A percentile compares a stretch with the other conserved stretches of the same genome.
phyloP scores from a whole-genome alignment of 2,329 filamentous ascomycete genomes.

The Kalaharituber pfeilii region DNA sequence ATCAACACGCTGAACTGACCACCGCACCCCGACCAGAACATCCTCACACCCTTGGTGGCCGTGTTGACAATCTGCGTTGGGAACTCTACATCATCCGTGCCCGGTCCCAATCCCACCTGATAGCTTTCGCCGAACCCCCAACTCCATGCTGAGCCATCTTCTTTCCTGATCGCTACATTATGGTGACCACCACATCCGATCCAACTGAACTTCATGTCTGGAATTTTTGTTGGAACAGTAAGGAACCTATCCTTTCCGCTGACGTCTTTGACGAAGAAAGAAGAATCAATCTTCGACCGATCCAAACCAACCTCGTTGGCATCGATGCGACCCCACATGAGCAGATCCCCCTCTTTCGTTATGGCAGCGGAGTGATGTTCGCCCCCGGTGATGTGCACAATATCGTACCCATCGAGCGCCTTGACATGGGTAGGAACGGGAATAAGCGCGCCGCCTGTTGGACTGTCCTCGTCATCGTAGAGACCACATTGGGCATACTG shows the following conservation, averaged over 20 bases:
- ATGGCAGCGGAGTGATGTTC: conserved; percentile 57
- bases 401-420: conserved; percentile 43
- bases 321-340: conserved; percentile 44
- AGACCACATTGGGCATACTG: conserved; percentile 68
- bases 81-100: conserved; percentile 57
- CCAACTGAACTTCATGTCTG: conserved; percentile 39
- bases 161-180: conserved; percentile 48
- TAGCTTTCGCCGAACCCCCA: conserved; percentile 73
- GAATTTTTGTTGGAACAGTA: conserved; percentile 44
- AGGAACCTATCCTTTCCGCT: conserved; percentile 52
- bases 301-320: conserved; percentile 41
- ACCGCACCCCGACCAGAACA: conserved; percentile 68
- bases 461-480: conserved; percentile 38
- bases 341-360: conserved; percentile 39
- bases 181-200: conserved; percentile 55
- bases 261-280: conserved; percentile 47
- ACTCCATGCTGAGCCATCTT: conserved; percentile 50
- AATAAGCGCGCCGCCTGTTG: conserved; percentile 42
- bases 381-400: conserved; percentile 53
- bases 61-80: conserved; percentile 74
- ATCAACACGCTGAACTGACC: conserved; percentile 63
- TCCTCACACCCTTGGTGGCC: conserved; percentile 55
- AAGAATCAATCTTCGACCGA: conserved; percentile 37
- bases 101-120: conserved; percentile 57
- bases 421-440: conserved; percentile 52